These are phyloP conservation scores for Mimosa bimucronata DNA, from an alignment of 306 rosid species.

Conservation along the genomic window DNA sequence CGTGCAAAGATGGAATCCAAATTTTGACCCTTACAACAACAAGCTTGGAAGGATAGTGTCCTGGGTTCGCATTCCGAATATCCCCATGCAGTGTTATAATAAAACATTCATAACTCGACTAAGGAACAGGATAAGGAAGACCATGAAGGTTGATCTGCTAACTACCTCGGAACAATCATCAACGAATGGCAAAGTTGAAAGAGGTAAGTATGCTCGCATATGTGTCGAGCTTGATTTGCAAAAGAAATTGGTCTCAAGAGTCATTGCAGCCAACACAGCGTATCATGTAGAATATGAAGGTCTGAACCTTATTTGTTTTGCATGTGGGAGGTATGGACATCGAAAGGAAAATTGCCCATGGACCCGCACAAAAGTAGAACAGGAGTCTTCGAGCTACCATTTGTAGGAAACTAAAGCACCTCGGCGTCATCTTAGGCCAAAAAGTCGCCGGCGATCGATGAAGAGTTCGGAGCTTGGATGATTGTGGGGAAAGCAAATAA, in stretches of 20 bases:
- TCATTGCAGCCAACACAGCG: too few species aligned
- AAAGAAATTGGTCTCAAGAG: not conserved
- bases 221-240: not conserved
- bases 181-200: not conserved
- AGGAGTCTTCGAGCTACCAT: too few species aligned
- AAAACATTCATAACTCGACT: not conserved
- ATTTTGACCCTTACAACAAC: not conserved
- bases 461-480: too few species aligned
- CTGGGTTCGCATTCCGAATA: not conserved
- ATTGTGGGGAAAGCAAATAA: too few species aligned
- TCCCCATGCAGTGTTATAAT: not conserved
- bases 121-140: not conserved
- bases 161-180: not conserved
- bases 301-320: too few species aligned
- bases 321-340: too few species aligned
- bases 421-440: too few species aligned
- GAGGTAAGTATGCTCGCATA: not conserved
- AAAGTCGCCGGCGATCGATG: too few species aligned
- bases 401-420: too few species aligned
- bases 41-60: rapidly evolving
- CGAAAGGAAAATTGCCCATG: too few species aligned
- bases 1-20: not conserved
- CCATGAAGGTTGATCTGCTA: not conserved
- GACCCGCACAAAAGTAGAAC: too few species aligned
- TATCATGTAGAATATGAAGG: too few species aligned